Percentiles rank a stretch among this genome's conserved stretches.
phyloP scores from a whole-genome alignment of 73 alveolate genomes.

The Diophrys appendiculata region DNA sequence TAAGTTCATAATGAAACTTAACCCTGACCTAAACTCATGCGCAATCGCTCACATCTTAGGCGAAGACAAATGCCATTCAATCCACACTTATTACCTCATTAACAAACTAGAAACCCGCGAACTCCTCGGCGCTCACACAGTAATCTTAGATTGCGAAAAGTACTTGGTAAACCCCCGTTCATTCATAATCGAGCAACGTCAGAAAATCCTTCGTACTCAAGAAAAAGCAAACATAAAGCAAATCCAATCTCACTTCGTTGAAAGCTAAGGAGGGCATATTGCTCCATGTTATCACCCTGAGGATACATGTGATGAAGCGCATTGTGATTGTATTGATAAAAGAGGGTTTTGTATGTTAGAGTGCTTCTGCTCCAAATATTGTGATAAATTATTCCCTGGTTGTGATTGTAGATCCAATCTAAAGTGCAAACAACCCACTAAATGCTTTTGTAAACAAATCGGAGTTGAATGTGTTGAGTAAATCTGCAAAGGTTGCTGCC shows the following conservation, averaged over 20 bases:
- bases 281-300: neutral
- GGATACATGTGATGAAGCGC: neutral
- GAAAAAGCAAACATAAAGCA: no score
- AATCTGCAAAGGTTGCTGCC: constrained; percentile 13
- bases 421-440: constrained; percentile 4
- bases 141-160: no score
- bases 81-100: neutral
- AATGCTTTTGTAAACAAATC: constrained; percentile 13
- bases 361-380: no score
- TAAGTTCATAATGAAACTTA: neutral
- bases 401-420: constrained; percentile 7
- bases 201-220: no score
- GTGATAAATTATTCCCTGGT: constrained; percentile 34
- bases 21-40: neutral
- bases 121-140: no score
- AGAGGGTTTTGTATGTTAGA: no score
- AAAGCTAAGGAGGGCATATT: no score
- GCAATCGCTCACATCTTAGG: neutral
- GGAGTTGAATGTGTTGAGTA: constrained; percentile 15
- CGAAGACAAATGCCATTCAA: neutral
- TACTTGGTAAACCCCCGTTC: no score
- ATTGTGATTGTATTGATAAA: no score
- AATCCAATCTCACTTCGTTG: no score
- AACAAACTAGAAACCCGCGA: neutral
- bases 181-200: no score